These are phyloP conservation scores for Arthrobotrys entomopaga DNA, from an alignment of 2,329 filamentous ascomycete genomes.

Conservation along the genomic window DNA sequence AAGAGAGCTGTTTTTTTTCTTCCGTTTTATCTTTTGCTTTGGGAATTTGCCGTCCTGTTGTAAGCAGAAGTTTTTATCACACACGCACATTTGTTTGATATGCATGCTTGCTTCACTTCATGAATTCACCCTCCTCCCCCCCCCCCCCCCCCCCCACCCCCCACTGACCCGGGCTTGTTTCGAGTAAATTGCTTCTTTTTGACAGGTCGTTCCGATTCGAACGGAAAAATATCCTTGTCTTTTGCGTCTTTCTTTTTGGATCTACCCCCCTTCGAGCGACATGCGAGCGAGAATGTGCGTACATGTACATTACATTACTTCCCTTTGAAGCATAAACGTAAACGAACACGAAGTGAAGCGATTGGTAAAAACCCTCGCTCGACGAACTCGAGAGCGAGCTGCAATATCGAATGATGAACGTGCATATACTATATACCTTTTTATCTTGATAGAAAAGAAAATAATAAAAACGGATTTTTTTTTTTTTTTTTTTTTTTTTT, in stretches of 20 bases:
- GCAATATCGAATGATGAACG: conserved; percentile 37
- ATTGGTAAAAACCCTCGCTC: conserved; percentile 38
- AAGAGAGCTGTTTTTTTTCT: too few relatives aligned
- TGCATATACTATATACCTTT: conserved; percentile 46
- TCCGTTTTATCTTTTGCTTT: conserved; percentile 37
- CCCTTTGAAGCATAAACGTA: conserved; percentile 7
- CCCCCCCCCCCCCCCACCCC: background rate
- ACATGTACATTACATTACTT: too few relatives aligned
- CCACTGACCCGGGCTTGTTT: conserved; percentile 32
- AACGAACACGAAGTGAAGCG: conserved; percentile 47
- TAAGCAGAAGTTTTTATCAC: conserved; percentile 31
- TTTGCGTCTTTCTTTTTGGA: conserved; percentile 21
- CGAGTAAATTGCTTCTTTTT: conserved; percentile 50
- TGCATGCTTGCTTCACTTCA: too few relatives aligned
- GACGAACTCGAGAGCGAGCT: conserved; percentile 8
- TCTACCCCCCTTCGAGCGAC: conserved; percentile 19
- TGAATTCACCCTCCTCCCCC: too few relatives aligned
- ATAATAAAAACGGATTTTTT: too few relatives aligned
- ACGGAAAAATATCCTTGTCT: conserved; percentile 54
- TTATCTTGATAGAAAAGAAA: conserved; percentile 36
- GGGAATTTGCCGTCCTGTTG: conserved; percentile 14
- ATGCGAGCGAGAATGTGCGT: too few relatives aligned
- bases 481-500: too few relatives aligned
- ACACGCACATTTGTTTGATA: background rate
- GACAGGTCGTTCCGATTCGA: conserved; percentile 52